These are phyloP conservation scores for Fomitiporia mediterranea DNA, from an alignment of 1,284 basidiomycete genomes.

Conservation along the genomic window DNA sequence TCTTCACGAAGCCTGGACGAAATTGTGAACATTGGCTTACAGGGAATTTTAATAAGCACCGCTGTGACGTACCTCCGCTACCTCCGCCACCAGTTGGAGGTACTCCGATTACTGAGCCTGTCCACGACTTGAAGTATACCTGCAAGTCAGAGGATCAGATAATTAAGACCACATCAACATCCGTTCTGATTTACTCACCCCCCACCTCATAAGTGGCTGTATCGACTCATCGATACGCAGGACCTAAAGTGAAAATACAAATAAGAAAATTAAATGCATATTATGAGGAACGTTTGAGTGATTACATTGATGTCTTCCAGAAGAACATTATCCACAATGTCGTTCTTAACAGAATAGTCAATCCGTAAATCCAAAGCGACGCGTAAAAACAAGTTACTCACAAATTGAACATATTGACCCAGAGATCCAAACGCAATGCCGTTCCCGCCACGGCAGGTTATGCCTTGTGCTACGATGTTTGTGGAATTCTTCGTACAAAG, in stretches of 20 bases:
- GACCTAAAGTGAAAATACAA: slow-evolving; percentile 31
- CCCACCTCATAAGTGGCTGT: slow-evolving; percentile 51
- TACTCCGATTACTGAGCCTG: slow-evolving; percentile 48
- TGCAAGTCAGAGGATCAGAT: slow-evolving; percentile 30
- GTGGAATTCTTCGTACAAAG: slow-evolving; percentile 25
- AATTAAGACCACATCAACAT: slow-evolving; percentile 46
- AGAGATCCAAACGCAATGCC: slow-evolving; percentile 33
- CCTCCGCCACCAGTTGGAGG: slow-evolving; percentile 64
- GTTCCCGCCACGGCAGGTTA: slow-evolving; percentile 31
- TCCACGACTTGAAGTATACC: slow-evolving; percentile 65
- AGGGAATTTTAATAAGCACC: not conserved
- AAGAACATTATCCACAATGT: slow-evolving; percentile 52
- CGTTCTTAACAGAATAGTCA: slow-evolving; percentile 36
- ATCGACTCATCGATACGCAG: slow-evolving; percentile 41
- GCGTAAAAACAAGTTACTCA: slow-evolving; percentile 20
- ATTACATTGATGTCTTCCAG: slow-evolving; percentile 46
- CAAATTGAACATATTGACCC: slow-evolving; percentile 20
- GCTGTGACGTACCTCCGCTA: slow-evolving; percentile 38
- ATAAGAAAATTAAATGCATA: not conserved
- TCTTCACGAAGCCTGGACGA: slow-evolving; percentile 41
- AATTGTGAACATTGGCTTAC: not conserved
- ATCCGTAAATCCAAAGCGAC: too few relatives aligned
- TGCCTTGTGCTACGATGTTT: slow-evolving; percentile 25
- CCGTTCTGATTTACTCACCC: slow-evolving; percentile 33
- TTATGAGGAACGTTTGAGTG: not conserved